phyloP scores from a whole-genome alignment of 2,329 filamentous ascomycete genomes.

The Penicillium sp. region DNA sequence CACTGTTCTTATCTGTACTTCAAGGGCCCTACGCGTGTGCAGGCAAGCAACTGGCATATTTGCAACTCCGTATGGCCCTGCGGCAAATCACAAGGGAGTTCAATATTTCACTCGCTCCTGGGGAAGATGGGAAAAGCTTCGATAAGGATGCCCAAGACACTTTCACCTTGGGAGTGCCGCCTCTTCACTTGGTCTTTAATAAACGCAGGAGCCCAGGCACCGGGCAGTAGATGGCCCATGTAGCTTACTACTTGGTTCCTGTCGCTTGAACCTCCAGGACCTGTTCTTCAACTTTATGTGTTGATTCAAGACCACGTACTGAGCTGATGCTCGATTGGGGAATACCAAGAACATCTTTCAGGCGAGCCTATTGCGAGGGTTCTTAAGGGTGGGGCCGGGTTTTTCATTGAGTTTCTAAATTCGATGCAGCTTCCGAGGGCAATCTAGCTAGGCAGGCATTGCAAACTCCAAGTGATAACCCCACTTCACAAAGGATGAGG shows the following conservation, averaged over 20 bases:
- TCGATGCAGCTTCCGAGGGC: not conserved
- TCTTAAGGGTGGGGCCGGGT: not conserved
- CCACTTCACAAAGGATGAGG: not conserved
- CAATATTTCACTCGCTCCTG: conserved; percentile 22
- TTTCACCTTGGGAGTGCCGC: conserved; percentile 30
- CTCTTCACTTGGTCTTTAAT: conserved; percentile 22
- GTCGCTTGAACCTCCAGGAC: not conserved
- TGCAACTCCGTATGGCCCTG: conserved; percentile 32
- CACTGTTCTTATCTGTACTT: not conserved
- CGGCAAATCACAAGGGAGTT: conserved; percentile 21
- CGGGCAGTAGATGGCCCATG: not conserved
- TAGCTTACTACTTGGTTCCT: not conserved
- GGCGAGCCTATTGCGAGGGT: not conserved
- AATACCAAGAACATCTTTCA: not conserved
- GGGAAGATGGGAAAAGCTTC: conserved; percentile 21
- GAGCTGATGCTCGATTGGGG: not conserved
- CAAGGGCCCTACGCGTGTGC: conserved; percentile 33
- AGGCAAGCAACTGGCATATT: conserved; percentile 34
- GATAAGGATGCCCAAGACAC: conserved; percentile 20
- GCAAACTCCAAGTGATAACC: not conserved
- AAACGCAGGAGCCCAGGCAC: not conserved
- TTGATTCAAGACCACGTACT: not conserved
- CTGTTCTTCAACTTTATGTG: not conserved
- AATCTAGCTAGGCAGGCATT: not conserved
- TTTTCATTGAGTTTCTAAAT: not conserved